Conservation (phyloP, 208 protist species). For the Cochliopodium minus region DNA sequence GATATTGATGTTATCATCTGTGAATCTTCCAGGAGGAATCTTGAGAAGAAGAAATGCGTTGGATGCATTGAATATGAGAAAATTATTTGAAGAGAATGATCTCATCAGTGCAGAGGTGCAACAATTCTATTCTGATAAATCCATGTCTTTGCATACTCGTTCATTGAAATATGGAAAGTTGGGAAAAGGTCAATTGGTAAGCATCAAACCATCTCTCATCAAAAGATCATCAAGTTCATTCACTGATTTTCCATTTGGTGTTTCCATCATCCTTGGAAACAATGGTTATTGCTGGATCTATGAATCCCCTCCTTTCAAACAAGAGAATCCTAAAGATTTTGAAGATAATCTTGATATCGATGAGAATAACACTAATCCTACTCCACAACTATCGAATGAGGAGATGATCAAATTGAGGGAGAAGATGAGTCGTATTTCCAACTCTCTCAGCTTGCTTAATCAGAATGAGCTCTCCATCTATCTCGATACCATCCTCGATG, state of each 20-base stretch:
- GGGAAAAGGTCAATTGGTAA: background rate
- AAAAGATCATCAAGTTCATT: background rate
- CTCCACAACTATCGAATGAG: too few relatives aligned
- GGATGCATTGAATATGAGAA: conserved; percentile 80
- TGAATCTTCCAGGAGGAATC: conserved; percentile 86
- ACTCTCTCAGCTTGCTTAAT: too few relatives aligned
- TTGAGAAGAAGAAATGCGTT: conserved; percentile 59
- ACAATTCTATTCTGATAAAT: conserved; percentile 56
- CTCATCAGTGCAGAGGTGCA: conserved; percentile 82
- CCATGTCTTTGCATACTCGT: conserved; percentile 74
- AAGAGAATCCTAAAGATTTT: too few relatives aligned
- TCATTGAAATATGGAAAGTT: conserved; percentile 24
- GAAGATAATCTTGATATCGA: too few relatives aligned
- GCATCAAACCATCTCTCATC: background rate
- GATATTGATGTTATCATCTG: conserved; percentile 78
- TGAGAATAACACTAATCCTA: too few relatives aligned
- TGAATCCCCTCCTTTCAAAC: too few relatives aligned
- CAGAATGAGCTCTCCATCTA: conserved; percentile 6
- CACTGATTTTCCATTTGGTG: conserved; percentile 1
- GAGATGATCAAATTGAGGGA: too few relatives aligned
- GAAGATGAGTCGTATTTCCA: too few relatives aligned
- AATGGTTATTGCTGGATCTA: conserved; percentile 8
- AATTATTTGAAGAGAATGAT: conserved; percentile 82
- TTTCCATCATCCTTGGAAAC: background rate
- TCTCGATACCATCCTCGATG: conserved; percentile 1